Base-by-base conservation (phyloP, 495 filamentous ascomycete species). In the Antarctomyces pellizariae region DNA sequence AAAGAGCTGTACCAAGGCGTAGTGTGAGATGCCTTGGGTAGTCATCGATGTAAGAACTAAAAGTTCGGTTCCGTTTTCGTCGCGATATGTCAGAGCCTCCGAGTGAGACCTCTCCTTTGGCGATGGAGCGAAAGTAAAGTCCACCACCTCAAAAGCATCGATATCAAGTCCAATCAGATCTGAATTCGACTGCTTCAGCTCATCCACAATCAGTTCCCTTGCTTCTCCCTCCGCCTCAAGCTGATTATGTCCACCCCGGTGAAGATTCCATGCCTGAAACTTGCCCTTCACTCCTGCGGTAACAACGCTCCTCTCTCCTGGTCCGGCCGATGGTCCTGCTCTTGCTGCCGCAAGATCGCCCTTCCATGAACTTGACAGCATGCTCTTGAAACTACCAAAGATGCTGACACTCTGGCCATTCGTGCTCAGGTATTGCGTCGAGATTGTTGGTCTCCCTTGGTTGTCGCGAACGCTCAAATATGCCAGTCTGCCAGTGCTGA, bases 271-370 rank as follows among this genome's bases (percentile, higher is more conserved):
- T 7, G 70, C 59, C 31, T 86, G 70, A 8, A 97, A 46, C 16
- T 65, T 49, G 12, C 78, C 82, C 22, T 66, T 64, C 3, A 66
- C 57, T 7, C 79, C 82, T 16, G 66, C 69, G 32, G 80, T 64
- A 14, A 89, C 57, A 13, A 89, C 59, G 37, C 83, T 72, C 40
- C 83, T 68, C 47, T 95, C 80, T 3, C 83, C 83, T 40, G 78
- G 62, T 29, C 69, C 67, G 13, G 56, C 54, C 11, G 72, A 69
- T 19, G 50, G 54, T 16, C 72, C 71, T 1, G 76, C 64, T 29
- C 63, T 63, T 20, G 83, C 67, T 15, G 80, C 76, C 24, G 66
- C 73, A 29, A 91, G 63, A 28, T 89, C 71, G 39, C 67, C 75
- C 26, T 67, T 68, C 40, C 62, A 63, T 2, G 59, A 53, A 5